A percentile compares a stretch with the other conserved stretches of the same genome.
phyloP scores from a whole-genome alignment of 2,329 filamentous ascomycete genomes.

The Sordariomycetes sp. region DNA sequence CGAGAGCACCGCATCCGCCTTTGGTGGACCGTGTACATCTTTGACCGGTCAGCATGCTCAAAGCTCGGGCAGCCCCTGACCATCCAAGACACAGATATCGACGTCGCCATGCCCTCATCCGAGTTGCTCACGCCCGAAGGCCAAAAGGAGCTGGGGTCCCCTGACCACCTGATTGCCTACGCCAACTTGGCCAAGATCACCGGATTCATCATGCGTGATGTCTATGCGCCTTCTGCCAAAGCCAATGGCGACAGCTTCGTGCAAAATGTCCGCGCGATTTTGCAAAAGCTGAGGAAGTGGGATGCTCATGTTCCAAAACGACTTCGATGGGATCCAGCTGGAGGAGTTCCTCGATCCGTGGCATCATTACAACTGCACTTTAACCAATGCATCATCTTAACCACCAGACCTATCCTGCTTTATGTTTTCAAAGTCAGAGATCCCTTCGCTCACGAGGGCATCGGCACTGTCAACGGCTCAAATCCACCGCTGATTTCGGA shows the following conservation, averaged over 20 bases:
- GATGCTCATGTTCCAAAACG: conserved; percentile 6
- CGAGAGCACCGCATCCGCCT: conserved; percentile 6
- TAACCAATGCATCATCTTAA: conserved; percentile 9
- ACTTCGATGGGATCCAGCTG: conserved; percentile 6
- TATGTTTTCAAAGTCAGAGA: conserved; percentile 7
- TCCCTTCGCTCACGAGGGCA: conserved; percentile 3
- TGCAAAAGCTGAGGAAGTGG: conserved; percentile 8
- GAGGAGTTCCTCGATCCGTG: conserved; percentile 5
- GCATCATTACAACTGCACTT: conserved; percentile 8
- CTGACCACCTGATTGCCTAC: conserved; percentile 6
- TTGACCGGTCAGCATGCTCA: conserved; percentile 8
- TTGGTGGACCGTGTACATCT: conserved; percentile 9
- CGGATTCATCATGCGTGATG: conserved; percentile 7
- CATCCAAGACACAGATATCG: conserved; percentile 8
- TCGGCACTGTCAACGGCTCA: neutral
- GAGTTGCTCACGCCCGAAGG: conserved; percentile 2
- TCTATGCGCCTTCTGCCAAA: conserved; percentile 7
- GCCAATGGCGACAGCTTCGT: conserved; percentile 6
- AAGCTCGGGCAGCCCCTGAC: conserved; percentile 8
- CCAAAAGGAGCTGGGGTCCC: conserved; percentile 3
- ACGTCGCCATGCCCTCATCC: conserved; percentile 6
- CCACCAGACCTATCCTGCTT: conserved; percentile 7
- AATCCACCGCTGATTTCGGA: conserved; percentile 5
- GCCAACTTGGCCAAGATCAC: conserved; percentile 7
- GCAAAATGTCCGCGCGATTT: conserved; percentile 6